These are phyloP conservation scores for Simmondsia chinensis DNA, from an alignment of 148 eudicot species.

Conservation along the genomic window DNA sequence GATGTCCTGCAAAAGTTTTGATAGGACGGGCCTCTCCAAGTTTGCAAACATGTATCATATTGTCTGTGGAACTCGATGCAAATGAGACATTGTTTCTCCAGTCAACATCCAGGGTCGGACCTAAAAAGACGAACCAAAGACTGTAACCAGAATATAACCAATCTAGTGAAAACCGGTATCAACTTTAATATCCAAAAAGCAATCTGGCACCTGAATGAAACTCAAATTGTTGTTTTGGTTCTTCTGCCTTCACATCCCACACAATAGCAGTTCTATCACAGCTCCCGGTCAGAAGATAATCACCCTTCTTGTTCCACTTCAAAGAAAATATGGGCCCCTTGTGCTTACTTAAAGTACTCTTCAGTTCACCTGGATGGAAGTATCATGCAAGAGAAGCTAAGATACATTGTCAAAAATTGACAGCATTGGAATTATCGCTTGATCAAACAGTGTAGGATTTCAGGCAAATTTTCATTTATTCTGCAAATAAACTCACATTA, in stretches of 20 bases:
- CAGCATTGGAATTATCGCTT: too few relatives aligned
- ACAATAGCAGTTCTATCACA: constrained; percentile 60
- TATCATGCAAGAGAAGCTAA: background rate
- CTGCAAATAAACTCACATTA: too few relatives aligned
- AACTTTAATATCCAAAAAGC: background rate
- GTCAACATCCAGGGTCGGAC: constrained; percentile 68
- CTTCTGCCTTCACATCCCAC: constrained; percentile 58
- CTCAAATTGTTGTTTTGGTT: constrained; percentile 49
- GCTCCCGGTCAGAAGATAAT: constrained; percentile 73
- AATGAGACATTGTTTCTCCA: constrained; percentile 70
- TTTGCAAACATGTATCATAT: constrained; percentile 62
- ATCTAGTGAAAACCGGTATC: too few relatives aligned
- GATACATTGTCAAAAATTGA: too few relatives aligned
- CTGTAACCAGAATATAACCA: too few relatives aligned
- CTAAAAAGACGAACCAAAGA: too few relatives aligned
- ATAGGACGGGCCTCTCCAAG: constrained; percentile 47
- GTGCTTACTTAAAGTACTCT: constrained; percentile 42
- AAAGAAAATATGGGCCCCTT: constrained; percentile 54
- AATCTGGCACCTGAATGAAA: constrained; percentile 47
- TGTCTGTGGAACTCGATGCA: constrained; percentile 77
- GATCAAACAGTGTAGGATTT: too few relatives aligned
- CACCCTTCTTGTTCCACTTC: constrained; percentile 75
- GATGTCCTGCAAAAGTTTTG: constrained; percentile 62
- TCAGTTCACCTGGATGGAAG: constrained; percentile 35
- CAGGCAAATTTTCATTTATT: too few relatives aligned